These are phyloP conservation scores for Pyrus bretschneideri DNA, from an alignment of 306 rosid genomes.

Conservation along the genomic window DNA sequence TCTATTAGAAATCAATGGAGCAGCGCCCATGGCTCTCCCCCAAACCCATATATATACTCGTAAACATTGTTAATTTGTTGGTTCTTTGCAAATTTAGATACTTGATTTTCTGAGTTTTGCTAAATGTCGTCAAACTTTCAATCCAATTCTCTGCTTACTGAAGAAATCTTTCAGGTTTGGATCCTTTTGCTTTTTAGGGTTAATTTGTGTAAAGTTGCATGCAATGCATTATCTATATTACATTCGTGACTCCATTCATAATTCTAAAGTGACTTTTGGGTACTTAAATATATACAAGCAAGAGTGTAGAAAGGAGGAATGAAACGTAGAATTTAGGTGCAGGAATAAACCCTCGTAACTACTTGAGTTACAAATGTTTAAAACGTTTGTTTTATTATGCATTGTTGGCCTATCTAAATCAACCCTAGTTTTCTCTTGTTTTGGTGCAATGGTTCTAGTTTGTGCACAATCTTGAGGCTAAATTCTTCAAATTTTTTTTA, in stretches of 20 bases:
- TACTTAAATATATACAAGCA: background rate
- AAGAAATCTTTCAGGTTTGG: conserved; percentile 36
- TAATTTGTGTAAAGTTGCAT: background rate
- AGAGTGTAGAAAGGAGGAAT: background rate
- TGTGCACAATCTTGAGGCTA: no score
- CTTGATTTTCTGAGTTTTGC: conserved; percentile 6
- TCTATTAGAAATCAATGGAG: background rate
- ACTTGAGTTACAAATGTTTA: background rate
- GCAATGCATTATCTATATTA: no score
- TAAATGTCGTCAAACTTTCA: background rate
- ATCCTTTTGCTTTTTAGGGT: background rate
- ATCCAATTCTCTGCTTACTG: background rate
- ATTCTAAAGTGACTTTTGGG: no score
- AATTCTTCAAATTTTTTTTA: background rate
- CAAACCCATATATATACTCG: background rate
- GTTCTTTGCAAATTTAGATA: conserved; percentile 15
- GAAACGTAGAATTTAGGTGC: no score
- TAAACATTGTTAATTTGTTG: no score
- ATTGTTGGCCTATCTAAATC: background rate
- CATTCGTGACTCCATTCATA: no score
- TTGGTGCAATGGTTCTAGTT: background rate
- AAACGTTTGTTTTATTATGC: background rate
- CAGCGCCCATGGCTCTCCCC: background rate
- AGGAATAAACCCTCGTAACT: background rate
- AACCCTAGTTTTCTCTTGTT: background rate